Base-by-base conservation (phyloP, 1,139 yeast species). In the Lodderomyces pseudojiufengensis region DNA sequence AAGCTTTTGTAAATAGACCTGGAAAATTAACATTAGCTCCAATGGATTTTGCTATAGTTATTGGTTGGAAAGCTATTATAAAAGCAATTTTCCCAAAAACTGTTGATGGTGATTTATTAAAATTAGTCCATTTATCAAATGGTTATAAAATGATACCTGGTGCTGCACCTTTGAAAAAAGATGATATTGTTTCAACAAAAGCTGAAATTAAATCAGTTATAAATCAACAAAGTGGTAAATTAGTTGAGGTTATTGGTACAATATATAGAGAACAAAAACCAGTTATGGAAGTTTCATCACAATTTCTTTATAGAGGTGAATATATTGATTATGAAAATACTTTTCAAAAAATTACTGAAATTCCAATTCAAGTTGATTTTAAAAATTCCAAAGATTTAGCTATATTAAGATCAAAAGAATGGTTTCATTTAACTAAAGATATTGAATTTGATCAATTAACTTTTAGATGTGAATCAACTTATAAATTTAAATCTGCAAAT, bases 11-110 rank as follows among this genome's bases (percentile, higher is more conserved):
- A 45, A 76, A 82, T 44, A 81, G 95, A 70, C 78, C 86, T 37
- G 95, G 95, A 49, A 84, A 85, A 65, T 75, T 73, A 35, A 80
- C 88, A 42, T 74, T 80, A 52, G 98, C 98, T 36, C 99, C 99
- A 55, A 92, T 92, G 97, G 99, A 92, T 71, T 94, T 90, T 58
- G 97, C 98, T 37, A 92, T 92, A 63, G 97, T 94, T 42, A 78
- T 90, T 54, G 98, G 98, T 33, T 92, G 99, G 99, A 84, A 84
- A 69, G 95, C 97, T 35, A 90, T 94, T 57, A 90, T 92, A 70
- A 87, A 84, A 70, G 92, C 97, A 16, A 86, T 92, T 51, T 94
- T 92, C 94, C 98, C 98, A 40, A 79, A 79, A 62, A 80, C 82
- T 46, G 95, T 94, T 52, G 97, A 94, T 62, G 98, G 98, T 66